Base-by-base conservation (phyloP, 139 green algal genomes). In the Mesostigma viride region DNA sequence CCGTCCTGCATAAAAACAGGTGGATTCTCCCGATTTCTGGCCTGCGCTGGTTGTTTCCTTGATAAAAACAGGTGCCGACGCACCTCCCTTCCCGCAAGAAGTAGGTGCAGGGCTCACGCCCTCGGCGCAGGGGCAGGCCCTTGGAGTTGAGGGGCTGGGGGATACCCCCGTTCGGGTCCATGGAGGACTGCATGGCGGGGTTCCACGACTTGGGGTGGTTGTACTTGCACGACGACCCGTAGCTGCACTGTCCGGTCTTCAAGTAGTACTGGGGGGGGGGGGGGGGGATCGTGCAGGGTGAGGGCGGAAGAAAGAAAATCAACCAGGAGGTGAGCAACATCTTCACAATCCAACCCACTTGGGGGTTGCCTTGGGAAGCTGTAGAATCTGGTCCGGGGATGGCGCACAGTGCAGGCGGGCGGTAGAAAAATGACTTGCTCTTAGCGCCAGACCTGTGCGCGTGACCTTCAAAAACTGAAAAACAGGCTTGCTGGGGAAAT, bases 221-320 rank as follows among this genome's bases (percentile, higher is more conserved):
- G 67, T 94, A 97, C 70, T 92, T 94, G 82, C 91, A 97, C 24
- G 79, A 68, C 0, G 85, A 68, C 0, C 89, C 91, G 79, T 88
- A 97, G 57, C 91, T 92, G 84, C 91, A 97, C 1, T 79, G 56
- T 4, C 84, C 81, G n/a, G 79, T 91, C 31, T 88, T 86, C 14
- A 89, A 34, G 61, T 90, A 97, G 56, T 90, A 95, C 1, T 71
- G 46, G 71, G 92, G 78, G 3, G 58, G 34, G 26, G 56, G 56
- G 35, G 44, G 36, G 36, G 11, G 36, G n/a, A n/a, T n/a, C n/a
- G n/a, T n/a, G n/a, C n/a, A 48, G 36, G 11, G 36, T 6, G 11
- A 48, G 36, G 6, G 6, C 36, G 6, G 11, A 48, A 48, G 36
- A 11, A 48, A 11, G 11, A 48, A 48, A 6, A 48, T 11, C 11